These are phyloP conservation scores for Parafenestella ontariensis DNA, from an alignment of 2,329 filamentous ascomycete genomes.

Conservation along the genomic window DNA sequence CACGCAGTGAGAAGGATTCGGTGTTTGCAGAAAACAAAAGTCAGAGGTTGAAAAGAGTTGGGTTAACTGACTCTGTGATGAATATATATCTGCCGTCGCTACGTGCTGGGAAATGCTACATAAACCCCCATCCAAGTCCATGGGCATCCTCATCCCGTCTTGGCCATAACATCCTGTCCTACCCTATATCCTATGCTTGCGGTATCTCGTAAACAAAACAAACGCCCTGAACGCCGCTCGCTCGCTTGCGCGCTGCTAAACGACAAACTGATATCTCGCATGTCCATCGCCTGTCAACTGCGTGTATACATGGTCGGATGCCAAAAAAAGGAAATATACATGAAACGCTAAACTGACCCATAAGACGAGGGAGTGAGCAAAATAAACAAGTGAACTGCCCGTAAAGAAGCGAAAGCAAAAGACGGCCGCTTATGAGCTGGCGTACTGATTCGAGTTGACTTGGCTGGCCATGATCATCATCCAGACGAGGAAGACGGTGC, in stretches of 20 bases:
- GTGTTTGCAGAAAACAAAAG: too few relatives aligned
- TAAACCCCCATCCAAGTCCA: neutral
- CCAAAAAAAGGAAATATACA: neutral
- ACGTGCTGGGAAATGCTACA: neutral
- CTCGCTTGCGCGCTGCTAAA: neutral
- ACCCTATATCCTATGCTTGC: neutral
- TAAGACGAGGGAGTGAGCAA: too few relatives aligned
- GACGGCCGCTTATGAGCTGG: neutral
- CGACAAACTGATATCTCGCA: neutral
- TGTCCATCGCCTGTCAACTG: neutral
- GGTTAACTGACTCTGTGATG: neutral
- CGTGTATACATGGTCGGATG: neutral
- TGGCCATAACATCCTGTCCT: neutral
- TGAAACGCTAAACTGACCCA: neutral
- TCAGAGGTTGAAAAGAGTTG: too few relatives aligned
- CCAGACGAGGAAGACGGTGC: constrained; percentile 69
- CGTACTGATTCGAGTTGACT: constrained; percentile 57
- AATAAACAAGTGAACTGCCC: neutral
- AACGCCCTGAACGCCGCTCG: constrained; percentile 2
- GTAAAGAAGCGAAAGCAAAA: neutral
- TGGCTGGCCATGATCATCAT: constrained; percentile 69
- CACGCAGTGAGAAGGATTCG: too few relatives aligned
- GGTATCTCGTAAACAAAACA: neutral
- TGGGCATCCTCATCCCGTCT: neutral
- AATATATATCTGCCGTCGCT: neutral